Evolutionary conservation across 2,329 filamentous ascomycete genomes (phyloP).

Genomic region (Berkeleyomyces rouxiae): DNA sequence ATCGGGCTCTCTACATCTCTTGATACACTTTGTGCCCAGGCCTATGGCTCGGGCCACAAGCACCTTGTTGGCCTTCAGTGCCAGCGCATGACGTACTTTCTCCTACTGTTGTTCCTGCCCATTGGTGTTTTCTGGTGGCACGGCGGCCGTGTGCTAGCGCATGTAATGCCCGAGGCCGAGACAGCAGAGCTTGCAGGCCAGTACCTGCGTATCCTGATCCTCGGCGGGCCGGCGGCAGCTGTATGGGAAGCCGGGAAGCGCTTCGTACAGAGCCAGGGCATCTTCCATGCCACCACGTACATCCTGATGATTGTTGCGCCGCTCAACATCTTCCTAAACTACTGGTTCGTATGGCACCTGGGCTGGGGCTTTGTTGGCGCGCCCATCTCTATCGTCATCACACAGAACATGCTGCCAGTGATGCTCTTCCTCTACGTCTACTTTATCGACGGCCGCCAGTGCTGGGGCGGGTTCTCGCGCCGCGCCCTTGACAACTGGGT

Average conservation of each 20-base stretch:
- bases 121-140: constrained; percentile 56
- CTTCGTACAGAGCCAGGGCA: constrained; percentile 67
- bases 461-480: constrained; percentile 67
- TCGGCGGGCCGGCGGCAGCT: constrained; percentile 60
- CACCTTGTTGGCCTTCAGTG: constrained; percentile 73
- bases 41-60: constrained; percentile 80
- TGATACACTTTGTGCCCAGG: constrained; percentile 85
- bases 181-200: constrained; percentile 50
- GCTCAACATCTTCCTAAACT: constrained; percentile 62
- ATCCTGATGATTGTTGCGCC: constrained; percentile 62
- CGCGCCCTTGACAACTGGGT: constrained; percentile 57
- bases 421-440: constrained; percentile 64
- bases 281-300: constrained; percentile 64
- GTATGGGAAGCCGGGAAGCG: constrained; percentile 65
- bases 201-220: constrained; percentile 55
- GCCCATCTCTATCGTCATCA: constrained; percentile 63
- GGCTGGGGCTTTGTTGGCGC: constrained; percentile 60
- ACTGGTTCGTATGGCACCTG: constrained; percentile 59
- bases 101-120: constrained; percentile 54
- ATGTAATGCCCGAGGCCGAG: constrained; percentile 33
- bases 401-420: constrained; percentile 59
- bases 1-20: constrained; percentile 78
- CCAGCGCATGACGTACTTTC: constrained; percentile 65
- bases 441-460: constrained; percentile 57
- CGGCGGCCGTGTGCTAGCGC: constrained; percentile 45